These are phyloP conservation scores for Mallotus japonicus DNA, from an alignment of 441 rosid species.

Conservation along the genomic window DNA sequence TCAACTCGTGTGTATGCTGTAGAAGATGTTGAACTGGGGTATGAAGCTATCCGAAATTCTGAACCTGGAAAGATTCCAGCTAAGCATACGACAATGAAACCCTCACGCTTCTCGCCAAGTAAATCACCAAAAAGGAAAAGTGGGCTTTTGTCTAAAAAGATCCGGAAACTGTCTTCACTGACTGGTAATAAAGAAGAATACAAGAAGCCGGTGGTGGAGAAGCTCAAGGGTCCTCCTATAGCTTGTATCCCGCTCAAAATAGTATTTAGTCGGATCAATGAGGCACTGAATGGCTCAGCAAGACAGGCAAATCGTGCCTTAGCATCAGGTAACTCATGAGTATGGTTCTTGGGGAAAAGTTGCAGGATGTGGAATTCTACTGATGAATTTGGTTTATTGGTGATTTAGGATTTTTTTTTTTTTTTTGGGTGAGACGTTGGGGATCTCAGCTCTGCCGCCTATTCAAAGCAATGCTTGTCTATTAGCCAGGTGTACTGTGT, in stretches of 20 bases:
- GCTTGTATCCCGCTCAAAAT: conserved; percentile 84
- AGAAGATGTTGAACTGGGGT: conserved; percentile 10
- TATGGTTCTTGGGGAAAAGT: conserved; percentile 20
- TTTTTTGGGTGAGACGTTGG: no score
- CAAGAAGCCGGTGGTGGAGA: conserved; percentile 42
- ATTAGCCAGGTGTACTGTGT: background rate
- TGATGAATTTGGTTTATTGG: conserved; percentile 16
- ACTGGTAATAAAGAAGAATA: conserved; percentile 54
- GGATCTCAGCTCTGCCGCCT: background rate
- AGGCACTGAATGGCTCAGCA: conserved; percentile 76
- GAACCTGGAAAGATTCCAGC: conserved; percentile 31
- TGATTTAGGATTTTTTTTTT: background rate
- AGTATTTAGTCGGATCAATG: conserved; percentile 85
- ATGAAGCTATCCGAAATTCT: conserved; percentile 24
- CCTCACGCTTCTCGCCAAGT: conserved; percentile 24
- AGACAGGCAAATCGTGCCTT: conserved; percentile 47
- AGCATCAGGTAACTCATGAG: conserved; percentile 38
- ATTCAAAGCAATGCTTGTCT: background rate
- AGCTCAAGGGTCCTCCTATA: conserved; percentile 58
- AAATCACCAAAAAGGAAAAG: conserved; percentile 55
- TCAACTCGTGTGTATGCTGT: conserved; percentile 16
- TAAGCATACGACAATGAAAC: conserved; percentile 34
- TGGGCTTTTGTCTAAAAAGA: conserved; percentile 57
- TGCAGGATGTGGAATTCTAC: conserved; percentile 25
- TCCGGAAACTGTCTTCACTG: conserved; percentile 72